phyloP scores from a whole-genome alignment of 768 basidiomycete genomes.

The Leccinum barrowsii region DNA sequence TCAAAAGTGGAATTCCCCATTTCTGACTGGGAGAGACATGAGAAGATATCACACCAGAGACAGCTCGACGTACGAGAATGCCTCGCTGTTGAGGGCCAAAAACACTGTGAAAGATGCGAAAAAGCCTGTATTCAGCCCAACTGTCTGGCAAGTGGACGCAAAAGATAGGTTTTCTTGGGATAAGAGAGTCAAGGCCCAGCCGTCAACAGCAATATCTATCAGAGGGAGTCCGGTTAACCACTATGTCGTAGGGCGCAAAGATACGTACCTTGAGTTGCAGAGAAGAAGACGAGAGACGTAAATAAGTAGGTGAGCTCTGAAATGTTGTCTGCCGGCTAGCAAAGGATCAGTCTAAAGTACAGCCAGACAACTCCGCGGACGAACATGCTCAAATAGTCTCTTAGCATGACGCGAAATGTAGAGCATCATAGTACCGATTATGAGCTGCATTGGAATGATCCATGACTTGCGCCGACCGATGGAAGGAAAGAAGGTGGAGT shows the following conservation, averaged over 20 bases:
- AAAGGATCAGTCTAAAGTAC: constrained; percentile 7
- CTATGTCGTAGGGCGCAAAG: not conserved
- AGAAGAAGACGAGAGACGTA: constrained; percentile 87
- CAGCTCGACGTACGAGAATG: constrained; percentile 63
- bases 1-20: constrained; percentile 73
- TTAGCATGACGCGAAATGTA: constrained; percentile 74
- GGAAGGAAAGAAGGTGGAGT: constrained; percentile 77
- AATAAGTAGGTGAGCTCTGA: constrained; percentile 77
- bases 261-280: constrained; percentile 88
- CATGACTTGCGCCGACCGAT: constrained; percentile 96
- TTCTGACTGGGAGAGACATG: constrained; percentile 44
- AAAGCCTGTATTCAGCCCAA: constrained; percentile 93
- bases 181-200: constrained; percentile 81
- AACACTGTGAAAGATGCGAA: constrained; percentile 97
- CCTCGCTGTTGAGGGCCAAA: constrained; percentile 91
- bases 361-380: constrained; percentile 13
- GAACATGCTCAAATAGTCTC: constrained; percentile 73
- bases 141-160: constrained; percentile 97
- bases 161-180: constrained; percentile 94
- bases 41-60: constrained; percentile 4
- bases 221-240: constrained; percentile 13
- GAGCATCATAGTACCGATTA: constrained; percentile 82
- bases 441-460: constrained; percentile 96
- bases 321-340: constrained; percentile 79
- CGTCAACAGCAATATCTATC: constrained; percentile 95